Evolutionary conservation across 2,329 filamentous ascomycete genomes (phyloP), one percentile per base, ranked within the genome.

Genomic region (Aschersonia sp.): DNA sequence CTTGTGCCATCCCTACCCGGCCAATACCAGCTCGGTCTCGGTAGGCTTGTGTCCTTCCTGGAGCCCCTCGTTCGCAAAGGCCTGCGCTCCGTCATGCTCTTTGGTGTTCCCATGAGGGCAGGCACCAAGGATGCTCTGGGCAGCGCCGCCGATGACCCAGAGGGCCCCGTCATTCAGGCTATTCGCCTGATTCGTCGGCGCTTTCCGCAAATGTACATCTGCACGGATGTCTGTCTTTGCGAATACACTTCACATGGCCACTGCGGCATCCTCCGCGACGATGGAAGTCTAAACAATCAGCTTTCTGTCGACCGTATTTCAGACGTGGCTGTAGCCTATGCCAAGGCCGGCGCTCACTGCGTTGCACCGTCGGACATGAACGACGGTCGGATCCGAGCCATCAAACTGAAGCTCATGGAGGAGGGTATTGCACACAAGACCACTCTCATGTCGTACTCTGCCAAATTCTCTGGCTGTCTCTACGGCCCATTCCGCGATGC

Each of bases 341-440:
- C 92, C n/a, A 76, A 83, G 59, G 92, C 92, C 12, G 92, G 92
- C 49, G 92, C 90, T 1, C 92, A 98, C 67, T 97, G 90, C 63
- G 88, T 98, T 31, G 92, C 92, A 0, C 92, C 92, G 2, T 95
- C 87, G 1, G 92, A 98, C 65, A 98, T 98, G 92, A 98, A 97
- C 63, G 92, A 98, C 63, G 92, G 92, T 31, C 84, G 92, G 54
- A 94, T 98, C 59, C 86, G 90, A 49, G 90, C 89, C 51, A 98
- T 98, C 66, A 98, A 98, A 74, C 77, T 95, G 47, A 97, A 95
- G 72, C 73, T 98, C 52, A 97, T 97, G 49, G 90, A 97, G 65
- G 83, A 88, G 49, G 90, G 90, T 47, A 85, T 97, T 56, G 84
- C 89, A 6, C 92, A 98, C 70, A 83, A 84, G 62, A 84, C 90